phyloP scores from a whole-genome alignment of 352 stramenopile species.

The Elongisporangium prolatum region DNA sequence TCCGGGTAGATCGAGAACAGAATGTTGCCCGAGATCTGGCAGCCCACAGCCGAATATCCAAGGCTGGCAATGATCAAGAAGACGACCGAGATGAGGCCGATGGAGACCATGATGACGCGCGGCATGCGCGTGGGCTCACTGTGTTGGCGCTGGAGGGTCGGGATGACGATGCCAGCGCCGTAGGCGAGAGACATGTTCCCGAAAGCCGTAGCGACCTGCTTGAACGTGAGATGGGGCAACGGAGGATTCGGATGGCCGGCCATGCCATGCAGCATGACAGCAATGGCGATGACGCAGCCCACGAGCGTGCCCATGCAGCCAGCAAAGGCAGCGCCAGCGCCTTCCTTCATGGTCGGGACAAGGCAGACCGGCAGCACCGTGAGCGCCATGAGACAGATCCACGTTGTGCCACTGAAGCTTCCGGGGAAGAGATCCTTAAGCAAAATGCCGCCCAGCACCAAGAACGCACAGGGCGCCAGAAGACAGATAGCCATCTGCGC shows the following conservation, averaged over 20 bases:
- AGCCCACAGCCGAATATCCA: constrained; percentile 41
- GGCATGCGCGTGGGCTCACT: constrained; percentile 45
- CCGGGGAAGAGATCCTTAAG: constrained; percentile 39
- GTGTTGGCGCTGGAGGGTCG: constrained; percentile 44
- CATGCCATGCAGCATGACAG: constrained; percentile 47
- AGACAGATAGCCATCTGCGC: constrained; percentile 40
- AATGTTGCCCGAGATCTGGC: constrained; percentile 51
- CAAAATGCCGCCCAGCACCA: constrained; percentile 39
- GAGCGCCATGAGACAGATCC: constrained; percentile 56
- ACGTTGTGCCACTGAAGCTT: constrained; percentile 31
- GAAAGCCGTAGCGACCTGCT: constrained; percentile 43
- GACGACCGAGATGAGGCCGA: constrained; percentile 39
- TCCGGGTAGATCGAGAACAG: constrained; percentile 43
- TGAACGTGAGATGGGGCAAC: constrained; percentile 31
- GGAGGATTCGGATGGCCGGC: constrained; percentile 36
- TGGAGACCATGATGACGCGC: constrained; percentile 42
- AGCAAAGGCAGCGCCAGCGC: constrained; percentile 40
- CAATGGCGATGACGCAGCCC: constrained; percentile 41
- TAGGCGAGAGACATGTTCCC: constrained; percentile 52
- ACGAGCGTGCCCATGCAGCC: constrained; percentile 46
- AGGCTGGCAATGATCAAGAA: constrained; percentile 35
- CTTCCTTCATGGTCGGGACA: constrained; percentile 55
- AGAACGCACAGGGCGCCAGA: constrained; percentile 25
- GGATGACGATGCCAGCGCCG: constrained; percentile 40
- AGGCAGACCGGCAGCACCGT: constrained; percentile 43